These are phyloP conservation scores for Naganishia randhawae DNA, from an alignment of 768 basidiomycete species.

Conservation along the genomic window DNA sequence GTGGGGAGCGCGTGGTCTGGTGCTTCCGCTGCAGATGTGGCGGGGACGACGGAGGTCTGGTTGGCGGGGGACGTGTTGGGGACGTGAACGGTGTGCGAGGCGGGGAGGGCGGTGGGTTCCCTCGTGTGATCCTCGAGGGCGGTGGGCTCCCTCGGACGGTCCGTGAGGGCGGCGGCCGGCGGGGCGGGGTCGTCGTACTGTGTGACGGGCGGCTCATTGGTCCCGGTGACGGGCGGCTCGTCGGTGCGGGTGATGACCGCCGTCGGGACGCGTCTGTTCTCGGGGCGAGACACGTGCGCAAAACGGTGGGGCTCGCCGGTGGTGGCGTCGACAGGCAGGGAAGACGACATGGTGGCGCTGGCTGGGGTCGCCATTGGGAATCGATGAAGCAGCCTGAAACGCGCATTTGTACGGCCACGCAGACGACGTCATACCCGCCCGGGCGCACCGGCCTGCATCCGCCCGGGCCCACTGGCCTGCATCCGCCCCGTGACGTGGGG, in stretches of 20 bases:
- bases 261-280: not conserved
- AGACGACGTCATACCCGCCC: not conserved
- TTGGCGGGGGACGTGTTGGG: conserved; percentile 3
- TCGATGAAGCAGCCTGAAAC: not conserved
- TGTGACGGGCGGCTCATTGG: too few relatives aligned
- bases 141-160: too few relatives aligned
- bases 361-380: not conserved
- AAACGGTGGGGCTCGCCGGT: conserved; percentile 4
- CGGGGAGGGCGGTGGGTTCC: not conserved
- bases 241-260: conserved; percentile 13
- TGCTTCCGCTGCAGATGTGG: not conserved
- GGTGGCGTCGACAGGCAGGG: not conserved
- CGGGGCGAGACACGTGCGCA: not conserved
- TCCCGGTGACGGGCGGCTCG: not conserved
- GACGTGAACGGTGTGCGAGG: conserved; percentile 12
- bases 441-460: not conserved
- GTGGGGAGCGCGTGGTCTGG: conserved; percentile 45
- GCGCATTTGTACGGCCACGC: not conserved
- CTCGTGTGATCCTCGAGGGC: not conserved
- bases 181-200: too few relatives aligned
- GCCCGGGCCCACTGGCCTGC: too few relatives aligned
- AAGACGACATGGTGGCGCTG: not conserved
- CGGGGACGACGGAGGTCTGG: conserved; percentile 20
- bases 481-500: too few relatives aligned
- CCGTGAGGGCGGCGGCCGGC: too few relatives aligned